phyloP scores from a whole-genome alignment of 805 yeast genomes.

The Cyberlindnera misumaiensis region DNA sequence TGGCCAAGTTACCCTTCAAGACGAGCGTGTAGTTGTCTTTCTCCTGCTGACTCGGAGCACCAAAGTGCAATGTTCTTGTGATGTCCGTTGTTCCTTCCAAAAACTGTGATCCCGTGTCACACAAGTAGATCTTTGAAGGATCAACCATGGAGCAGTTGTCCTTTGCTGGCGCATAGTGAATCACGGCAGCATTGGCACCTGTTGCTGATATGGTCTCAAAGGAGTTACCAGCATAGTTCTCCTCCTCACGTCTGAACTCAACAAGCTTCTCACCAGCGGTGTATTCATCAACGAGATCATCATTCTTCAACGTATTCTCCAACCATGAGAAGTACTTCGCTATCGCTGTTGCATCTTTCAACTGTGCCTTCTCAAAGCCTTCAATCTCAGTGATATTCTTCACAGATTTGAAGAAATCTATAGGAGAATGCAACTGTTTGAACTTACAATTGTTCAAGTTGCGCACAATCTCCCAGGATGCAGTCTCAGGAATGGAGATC shows the following conservation, averaged over 20 bases:
- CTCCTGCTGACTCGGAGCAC: slow-evolving; percentile 49
- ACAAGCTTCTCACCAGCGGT: slow-evolving; percentile 57
- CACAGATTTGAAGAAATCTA: slow-evolving; percentile 61
- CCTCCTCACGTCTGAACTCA: slow-evolving; percentile 45
- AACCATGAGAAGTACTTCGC: slow-evolving; percentile 79
- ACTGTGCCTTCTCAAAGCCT: slow-evolving; percentile 72
- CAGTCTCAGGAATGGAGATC: slow-evolving; percentile 46
- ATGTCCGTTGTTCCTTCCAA: slow-evolving; percentile 95
- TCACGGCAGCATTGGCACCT: slow-evolving; percentile 69
- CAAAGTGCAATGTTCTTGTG: slow-evolving; percentile 78
- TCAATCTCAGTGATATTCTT: slow-evolving; percentile 68
- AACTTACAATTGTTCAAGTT: slow-evolving; percentile 36
- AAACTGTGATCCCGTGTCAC: slow-evolving; percentile 91
- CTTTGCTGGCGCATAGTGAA: slow-evolving; percentile 66
- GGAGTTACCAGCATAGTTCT: slow-evolving; percentile 59
- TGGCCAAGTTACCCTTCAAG: slow-evolving; percentile 83
- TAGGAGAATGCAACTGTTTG: slow-evolving; percentile 47
- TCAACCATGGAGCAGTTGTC: slow-evolving; percentile 55
- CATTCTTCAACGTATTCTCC: slow-evolving; percentile 44
- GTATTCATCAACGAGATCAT: slow-evolving; percentile 49
- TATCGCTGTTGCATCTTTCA: slow-evolving; percentile 76
- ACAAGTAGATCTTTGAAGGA: slow-evolving; percentile 59
- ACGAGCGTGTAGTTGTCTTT: slow-evolving; percentile 73
- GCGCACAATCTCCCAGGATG: slow-evolving; percentile 64
- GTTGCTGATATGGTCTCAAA: slow-evolving; percentile 73